phyloP scores from a whole-genome alignment of 2,329 filamentous ascomycete genomes.

The Phyllosticta citriasiana region DNA sequence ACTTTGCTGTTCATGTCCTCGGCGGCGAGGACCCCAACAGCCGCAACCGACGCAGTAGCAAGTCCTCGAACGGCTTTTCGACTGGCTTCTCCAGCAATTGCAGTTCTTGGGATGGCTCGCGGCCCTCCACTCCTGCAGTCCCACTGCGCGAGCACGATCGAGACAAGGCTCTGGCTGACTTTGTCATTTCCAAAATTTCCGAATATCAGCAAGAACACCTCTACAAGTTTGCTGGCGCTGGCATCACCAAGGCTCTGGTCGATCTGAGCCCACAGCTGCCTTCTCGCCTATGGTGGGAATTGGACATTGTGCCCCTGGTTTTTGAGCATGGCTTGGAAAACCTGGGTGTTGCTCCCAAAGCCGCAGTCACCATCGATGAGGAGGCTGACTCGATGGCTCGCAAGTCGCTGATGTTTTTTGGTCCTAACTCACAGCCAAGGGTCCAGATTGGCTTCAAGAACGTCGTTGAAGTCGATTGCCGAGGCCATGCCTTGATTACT shows the following conservation, averaged over 20 bases:
- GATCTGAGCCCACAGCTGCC: constrained; percentile 55
- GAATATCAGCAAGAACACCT: constrained; percentile 55
- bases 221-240: constrained; percentile 65
- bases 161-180: constrained; percentile 39
- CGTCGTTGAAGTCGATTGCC: constrained; percentile 59
- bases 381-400: constrained; percentile 73
- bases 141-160: constrained; percentile 11
- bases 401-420: constrained; percentile 68
- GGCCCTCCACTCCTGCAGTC: constrained; percentile 6
- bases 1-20: constrained; percentile 58
- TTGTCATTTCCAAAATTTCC: constrained; percentile 47
- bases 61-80: constrained; percentile 3
- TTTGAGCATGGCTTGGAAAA: constrained; percentile 28
- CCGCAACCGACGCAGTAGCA: background rate
- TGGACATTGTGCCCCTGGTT: constrained; percentile 66
- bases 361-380: constrained; percentile 57
- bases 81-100: constrained; percentile 11
- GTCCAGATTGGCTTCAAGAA: constrained; percentile 57
- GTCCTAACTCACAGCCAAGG: constrained; percentile 59
- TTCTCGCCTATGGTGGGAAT: constrained; percentile 62
- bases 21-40: constrained; percentile 16
- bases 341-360: background rate
- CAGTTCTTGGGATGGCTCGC: background rate
- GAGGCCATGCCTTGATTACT: constrained; percentile 52
- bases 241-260: constrained; percentile 53